phyloP scores from a whole-genome alignment of 2,329 filamentous ascomycete genomes.

The Phyllosticta citrichinensis region DNA sequence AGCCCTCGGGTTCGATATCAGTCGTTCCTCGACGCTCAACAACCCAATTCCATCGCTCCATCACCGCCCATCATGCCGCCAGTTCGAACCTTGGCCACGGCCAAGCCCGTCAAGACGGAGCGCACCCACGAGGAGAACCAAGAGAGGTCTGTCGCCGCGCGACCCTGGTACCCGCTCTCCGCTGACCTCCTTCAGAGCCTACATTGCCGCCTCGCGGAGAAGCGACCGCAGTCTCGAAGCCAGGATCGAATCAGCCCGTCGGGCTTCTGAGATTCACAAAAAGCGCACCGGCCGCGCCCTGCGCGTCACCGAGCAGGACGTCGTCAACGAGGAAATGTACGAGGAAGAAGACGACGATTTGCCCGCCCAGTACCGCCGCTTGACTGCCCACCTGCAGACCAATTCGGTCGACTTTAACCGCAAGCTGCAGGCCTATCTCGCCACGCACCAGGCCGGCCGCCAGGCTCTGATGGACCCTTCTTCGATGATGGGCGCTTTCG shows the following conservation, averaged over 20 bases:
- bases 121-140: slow-evolving; percentile 73
- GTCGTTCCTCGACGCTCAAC: slow-evolving; percentile 10
- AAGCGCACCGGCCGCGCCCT: slow-evolving; percentile 73
- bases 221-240: slow-evolving; percentile 82
- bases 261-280: slow-evolving; percentile 87
- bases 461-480: slow-evolving; percentile 3
- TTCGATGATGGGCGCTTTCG: slow-evolving; percentile 7
- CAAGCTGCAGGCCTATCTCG: slow-evolving; percentile 49
- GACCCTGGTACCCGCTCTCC: neutral
- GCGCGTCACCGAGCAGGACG: slow-evolving; percentile 75
- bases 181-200: slow-evolving; percentile 49
- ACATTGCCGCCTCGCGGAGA: slow-evolving; percentile 81
- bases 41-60: neutral
- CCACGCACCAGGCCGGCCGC: slow-evolving; percentile 45
- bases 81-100: slow-evolving; percentile 21
- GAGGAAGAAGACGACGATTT: slow-evolving; percentile 85
- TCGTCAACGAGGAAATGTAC: slow-evolving; percentile 89
- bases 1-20: slow-evolving; percentile 11
- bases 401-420: slow-evolving; percentile 52
- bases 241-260: slow-evolving; percentile 73
- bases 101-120: slow-evolving; percentile 51
- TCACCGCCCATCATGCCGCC: slow-evolving; percentile 25
- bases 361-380: slow-evolving; percentile 53
- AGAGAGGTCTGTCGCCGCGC: slow-evolving; percentile 42
- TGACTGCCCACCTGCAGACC: slow-evolving; percentile 54